Evolutionary conservation across 1,284 basidiomycete genomes (phyloP), one percentile per base, ranked within the genome.

Genomic region (Psilocybe mexicana): DNA sequence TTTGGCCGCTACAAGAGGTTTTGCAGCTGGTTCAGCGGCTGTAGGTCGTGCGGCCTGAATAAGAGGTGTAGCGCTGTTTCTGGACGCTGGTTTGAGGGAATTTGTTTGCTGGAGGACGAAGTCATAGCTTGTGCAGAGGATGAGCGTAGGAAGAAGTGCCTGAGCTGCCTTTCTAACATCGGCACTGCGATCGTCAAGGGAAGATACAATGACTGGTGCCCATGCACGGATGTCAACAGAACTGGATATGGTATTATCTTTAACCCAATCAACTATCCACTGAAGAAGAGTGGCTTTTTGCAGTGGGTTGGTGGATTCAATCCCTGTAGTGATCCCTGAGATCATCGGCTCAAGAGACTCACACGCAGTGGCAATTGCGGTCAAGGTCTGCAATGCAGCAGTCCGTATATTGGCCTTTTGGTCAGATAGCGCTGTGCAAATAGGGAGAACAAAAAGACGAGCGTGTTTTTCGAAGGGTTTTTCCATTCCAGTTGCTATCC

Each of bases 111-210:
- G 89, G 77, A 97, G 79, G 48, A 99, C 89, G 65, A 85, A 86
- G 64, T 96, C 93, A 70, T 86, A 94, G 1, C 97, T 95, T 24
- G 87, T 87, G 49, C 78, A 87, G 7, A 81, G 75, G 50, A 99
- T 88, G 52, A 99, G 76, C 49, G 79, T 78, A 0, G 95, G 94
- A 23, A 99, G 74, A 23, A 96, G 73, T 1, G 87, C 87, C 62
- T 93, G 89, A 0, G 96, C 94, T 8, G 86, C 88, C 73, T 98
- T 98, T 60, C 97, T 87, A 5, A 99, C 93, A 65, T 99, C 96
- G 5, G 83, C 84, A 65, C 81, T 96, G 44, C 95, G 87, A 73
- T 99, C 97, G 69, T 99, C 97, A 23, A 99, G 82, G 62, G 88
- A 94, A 6, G 81, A 74, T 11, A 99, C 83, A n/a, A 94, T 76